Evolutionary conservation across 768 basidiomycete species (phyloP).

Genomic region (Mycena floridula): DNA sequence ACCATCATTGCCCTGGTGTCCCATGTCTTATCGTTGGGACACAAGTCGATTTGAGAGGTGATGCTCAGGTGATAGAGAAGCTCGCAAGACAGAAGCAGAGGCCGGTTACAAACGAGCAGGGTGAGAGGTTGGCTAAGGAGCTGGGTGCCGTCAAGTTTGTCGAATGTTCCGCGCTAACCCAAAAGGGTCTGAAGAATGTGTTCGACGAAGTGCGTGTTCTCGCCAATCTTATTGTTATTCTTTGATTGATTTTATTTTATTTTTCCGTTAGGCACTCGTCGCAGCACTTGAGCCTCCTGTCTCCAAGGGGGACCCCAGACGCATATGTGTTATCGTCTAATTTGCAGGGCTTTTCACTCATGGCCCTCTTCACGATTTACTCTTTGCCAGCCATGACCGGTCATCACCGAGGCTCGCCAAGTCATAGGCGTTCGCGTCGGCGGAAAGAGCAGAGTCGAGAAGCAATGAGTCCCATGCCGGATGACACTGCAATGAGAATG

Average conservation of each 20-base stretch:
- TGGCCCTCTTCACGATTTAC: slow-evolving; percentile 7
- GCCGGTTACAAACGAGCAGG: slow-evolving; percentile 82
- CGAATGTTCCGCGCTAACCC: slow-evolving; percentile 97
- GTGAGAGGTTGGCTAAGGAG: slow-evolving; percentile 93
- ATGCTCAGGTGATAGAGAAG: slow-evolving; percentile 90
- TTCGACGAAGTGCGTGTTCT: slow-evolving; percentile 89
- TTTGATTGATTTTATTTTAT: slow-evolving; percentile 6
- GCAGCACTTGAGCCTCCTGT: slow-evolving; percentile 97
- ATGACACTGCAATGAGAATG: too few relatives aligned
- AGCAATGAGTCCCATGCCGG: too few relatives aligned
- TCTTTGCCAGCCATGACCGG: too few relatives aligned
- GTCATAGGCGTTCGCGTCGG: too few relatives aligned
- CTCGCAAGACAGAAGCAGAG: slow-evolving; percentile 93
- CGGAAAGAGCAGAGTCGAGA: too few relatives aligned
- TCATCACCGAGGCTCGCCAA: too few relatives aligned
- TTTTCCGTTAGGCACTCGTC: slow-evolving; percentile 75
- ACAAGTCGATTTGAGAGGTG: slow-evolving; percentile 95
- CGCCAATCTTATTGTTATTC: slow-evolving; percentile 2
- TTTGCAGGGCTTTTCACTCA: slow-evolving; percentile 2
- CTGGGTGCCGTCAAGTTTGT: slow-evolving; percentile 98
- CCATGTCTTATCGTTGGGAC: slow-evolving; percentile 99
- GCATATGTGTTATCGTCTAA: slow-evolving; percentile 88
- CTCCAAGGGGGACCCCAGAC: slow-evolving; percentile 66
- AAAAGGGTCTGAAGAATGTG: slow-evolving; percentile 99
- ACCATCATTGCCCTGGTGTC: slow-evolving; percentile 98